Percentiles rank a stretch among this genome's conserved stretches.
Conservation (phyloP, 192 early-diverging fungal genomes). For the Coemansia sp. region DNA sequence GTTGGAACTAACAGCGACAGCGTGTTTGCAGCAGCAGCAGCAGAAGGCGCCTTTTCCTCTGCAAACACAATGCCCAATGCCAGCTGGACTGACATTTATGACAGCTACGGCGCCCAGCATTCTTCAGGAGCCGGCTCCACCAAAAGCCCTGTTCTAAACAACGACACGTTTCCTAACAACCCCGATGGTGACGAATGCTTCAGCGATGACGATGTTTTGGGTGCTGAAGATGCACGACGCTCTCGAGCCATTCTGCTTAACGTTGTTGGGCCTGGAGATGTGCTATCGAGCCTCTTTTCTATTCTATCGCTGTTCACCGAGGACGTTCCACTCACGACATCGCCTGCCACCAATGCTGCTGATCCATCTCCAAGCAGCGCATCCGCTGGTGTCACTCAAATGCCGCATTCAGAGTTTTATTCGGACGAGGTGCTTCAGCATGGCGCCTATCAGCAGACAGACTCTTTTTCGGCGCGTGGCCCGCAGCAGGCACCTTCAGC, state of each 20-base stretch:
- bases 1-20: background rate
- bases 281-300: constrained; percentile 89
- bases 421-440: background rate
- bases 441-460: constrained; percentile 5
- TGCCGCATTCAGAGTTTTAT: background rate
- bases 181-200: constrained; percentile 22
- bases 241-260: constrained; percentile 64
- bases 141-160: background rate
- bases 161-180: background rate
- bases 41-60: background rate
- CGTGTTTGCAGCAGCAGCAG: background rate
- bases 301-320: constrained; percentile 90
- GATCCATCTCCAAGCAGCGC: background rate
- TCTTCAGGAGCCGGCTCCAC: constrained; percentile 28
- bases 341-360: background rate
- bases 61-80: background rate
- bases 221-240: constrained; percentile 50
- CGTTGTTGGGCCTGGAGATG: constrained; percentile 86
- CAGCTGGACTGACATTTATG: constrained; percentile 11
- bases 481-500: constrained; percentile 13
- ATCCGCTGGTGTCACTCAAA: too few species aligned
- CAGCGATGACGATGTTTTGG: constrained; percentile 21
- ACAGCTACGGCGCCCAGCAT: constrained; percentile 27
- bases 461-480: constrained; percentile 9
- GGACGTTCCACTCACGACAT: constrained; percentile 56